phyloP scores from a whole-genome alignment of 345 rosid species.

The Brassica rapa region DNA sequence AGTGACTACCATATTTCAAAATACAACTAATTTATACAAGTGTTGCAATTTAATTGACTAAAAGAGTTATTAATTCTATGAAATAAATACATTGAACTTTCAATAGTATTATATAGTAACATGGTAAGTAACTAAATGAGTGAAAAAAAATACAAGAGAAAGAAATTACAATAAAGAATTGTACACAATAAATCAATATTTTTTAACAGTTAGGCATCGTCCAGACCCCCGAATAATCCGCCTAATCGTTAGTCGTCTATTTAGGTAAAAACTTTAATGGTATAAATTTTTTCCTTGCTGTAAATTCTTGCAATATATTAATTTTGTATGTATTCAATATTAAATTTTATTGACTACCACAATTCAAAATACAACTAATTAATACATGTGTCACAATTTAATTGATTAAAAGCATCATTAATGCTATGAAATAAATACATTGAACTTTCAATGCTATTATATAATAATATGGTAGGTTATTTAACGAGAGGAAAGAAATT shows the following conservation, averaged over 20 bases:
- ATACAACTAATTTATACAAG: not conserved
- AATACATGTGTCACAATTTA: not conserved
- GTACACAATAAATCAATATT: not conserved
- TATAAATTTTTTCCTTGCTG: not conserved
- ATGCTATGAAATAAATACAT: not conserved
- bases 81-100: not conserved
- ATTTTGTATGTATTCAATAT: not conserved
- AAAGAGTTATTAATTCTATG: not conserved
- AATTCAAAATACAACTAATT: not conserved
- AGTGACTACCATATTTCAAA: not conserved
- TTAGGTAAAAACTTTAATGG: not conserved
- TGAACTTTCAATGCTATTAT: not conserved
- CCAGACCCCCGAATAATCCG: not conserved
- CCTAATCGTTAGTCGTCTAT: not conserved
- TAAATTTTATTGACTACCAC: not conserved
- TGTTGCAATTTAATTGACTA: not conserved
- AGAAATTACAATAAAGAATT: not conserved
- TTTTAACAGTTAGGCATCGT: not conserved
- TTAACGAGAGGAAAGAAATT: not conserved
- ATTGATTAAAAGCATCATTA: not conserved
- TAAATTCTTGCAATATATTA: not conserved
- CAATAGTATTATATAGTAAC: not conserved
- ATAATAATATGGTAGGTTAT: not conserved
- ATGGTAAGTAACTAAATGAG: not conserved
- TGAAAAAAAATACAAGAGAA: not conserved